phyloP scores from a whole-genome alignment of 2,329 filamentous ascomycete species.

The Neofusicoccum umdonicola region DNA sequence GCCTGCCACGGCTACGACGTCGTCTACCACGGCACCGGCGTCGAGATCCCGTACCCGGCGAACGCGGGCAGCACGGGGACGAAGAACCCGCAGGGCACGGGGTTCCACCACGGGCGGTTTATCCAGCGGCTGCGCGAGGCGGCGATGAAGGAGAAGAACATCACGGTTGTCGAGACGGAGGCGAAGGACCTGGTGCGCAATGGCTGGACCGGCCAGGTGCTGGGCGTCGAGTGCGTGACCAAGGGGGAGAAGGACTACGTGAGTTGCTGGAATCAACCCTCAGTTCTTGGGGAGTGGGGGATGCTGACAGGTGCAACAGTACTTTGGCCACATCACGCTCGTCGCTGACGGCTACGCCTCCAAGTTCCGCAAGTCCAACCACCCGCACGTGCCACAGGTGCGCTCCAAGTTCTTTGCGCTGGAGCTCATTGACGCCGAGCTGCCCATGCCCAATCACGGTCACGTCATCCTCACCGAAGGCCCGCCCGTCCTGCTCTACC shows the following conservation, averaged over 20 bases:
- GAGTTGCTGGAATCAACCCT: constrained; percentile 9
- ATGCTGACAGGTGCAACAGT: constrained; percentile 47
- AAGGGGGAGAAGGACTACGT: constrained; percentile 60
- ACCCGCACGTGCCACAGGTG: constrained; percentile 64
- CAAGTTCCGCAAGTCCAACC: constrained; percentile 81
- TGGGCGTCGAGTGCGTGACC: constrained; percentile 78
- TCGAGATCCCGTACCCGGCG: constrained; percentile 75
- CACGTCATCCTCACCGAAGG: constrained; percentile 82
- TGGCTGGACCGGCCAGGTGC: constrained; percentile 65
- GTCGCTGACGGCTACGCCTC: constrained; percentile 90
- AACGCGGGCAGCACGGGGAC: constrained; percentile 40
- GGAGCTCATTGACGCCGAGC: constrained; percentile 81
- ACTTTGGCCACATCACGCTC: constrained; percentile 85
- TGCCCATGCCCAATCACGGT: constrained; percentile 73
- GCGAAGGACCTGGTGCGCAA: constrained; percentile 73
- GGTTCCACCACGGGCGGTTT: constrained; percentile 94
- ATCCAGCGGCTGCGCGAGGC: constrained; percentile 76
- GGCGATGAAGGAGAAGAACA: constrained; percentile 73
- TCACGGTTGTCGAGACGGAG: constrained; percentile 88
- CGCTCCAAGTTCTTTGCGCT: constrained; percentile 91
- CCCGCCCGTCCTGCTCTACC: constrained; percentile 84
- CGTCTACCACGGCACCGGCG: constrained; percentile 71
- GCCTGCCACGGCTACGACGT: constrained; percentile 84
- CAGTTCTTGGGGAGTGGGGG: too few species aligned
- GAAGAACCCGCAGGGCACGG: constrained; percentile 66